Base-by-base conservation (phyloP, 495 filamentous ascomycete genomes). In the Neurospora tetrasperma region DNA sequence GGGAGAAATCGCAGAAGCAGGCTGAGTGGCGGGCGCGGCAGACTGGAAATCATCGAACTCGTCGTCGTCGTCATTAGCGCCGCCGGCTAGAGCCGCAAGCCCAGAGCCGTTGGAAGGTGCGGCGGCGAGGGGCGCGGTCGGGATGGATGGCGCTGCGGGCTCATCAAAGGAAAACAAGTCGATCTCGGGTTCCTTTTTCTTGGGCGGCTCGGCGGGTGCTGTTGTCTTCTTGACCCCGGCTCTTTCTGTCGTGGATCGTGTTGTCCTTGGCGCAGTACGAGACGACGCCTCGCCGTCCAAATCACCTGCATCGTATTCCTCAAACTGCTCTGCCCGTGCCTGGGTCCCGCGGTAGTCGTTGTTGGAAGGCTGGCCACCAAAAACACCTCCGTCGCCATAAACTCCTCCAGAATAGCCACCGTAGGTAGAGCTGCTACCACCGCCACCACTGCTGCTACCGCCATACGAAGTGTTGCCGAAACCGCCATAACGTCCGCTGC, bases 1-100 rank as follows among this genome's bases (percentile, higher is more conserved):
- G 11, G 42, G 42, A 44, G 86, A 79, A 4, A 85, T 81, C 31
- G 83, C 71, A 72, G 84, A 75, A 41, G 76, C 59, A 44, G 75
- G 38, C 71, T 73, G 77, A 11, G 83, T 77, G 31, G 87, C 83
- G 20, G 93, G 90, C 5, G 92, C 85, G 18, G 96, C 96, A n/a
- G 94, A 94, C 81, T 97, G 93, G 87, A 98, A 98, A 79, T 98
- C 96, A 79, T 98, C 96, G 76, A 98, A 98, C 70, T 98, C 35
- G 76, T 99, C 96, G 76, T 99, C 95, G 74, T 96, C 94, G 73
- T 96, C 94, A 41, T 82, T 79, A 62, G 78, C 73, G 43, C 73
- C 75, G 27, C 69, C 70, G 41, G 77, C 80, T 41, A 92, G 81
- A 44, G 90, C 84, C 46, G 86, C 88, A 71, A 92, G 82, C 27